phyloP scores from a whole-genome alignment of 257 asterid genomes.

The Paraleonurus japonicus region DNA sequence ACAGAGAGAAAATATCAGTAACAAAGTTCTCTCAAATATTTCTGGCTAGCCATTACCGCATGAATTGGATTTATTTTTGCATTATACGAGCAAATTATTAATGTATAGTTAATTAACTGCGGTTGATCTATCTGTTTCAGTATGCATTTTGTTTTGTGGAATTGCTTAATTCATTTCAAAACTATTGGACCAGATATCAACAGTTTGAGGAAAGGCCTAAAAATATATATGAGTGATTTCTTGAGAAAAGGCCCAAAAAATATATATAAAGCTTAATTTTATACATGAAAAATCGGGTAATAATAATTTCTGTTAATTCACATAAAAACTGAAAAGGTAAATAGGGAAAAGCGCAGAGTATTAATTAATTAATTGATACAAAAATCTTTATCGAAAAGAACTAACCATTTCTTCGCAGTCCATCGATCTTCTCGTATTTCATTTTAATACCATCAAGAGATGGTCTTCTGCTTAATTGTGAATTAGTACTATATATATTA shows the following conservation, averaged over 20 bases:
- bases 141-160: neutral
- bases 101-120: neutral
- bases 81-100: neutral
- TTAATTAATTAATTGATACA: neutral
- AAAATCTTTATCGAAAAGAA: neutral
- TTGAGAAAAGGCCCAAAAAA: neutral
- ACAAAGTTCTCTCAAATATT: neutral
- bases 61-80: neutral
- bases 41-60: neutral
- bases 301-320: neutral
- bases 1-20: too few relatives aligned
- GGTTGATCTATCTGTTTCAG: neutral
- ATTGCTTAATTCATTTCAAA: too few relatives aligned
- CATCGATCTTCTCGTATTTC: neutral
- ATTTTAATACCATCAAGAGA: too few relatives aligned
- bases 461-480: neutral
- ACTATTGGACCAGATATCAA: too few relatives aligned
- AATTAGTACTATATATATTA: too few relatives aligned
- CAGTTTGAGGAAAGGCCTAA: too few relatives aligned
- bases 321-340: neutral
- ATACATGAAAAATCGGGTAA: neutral
- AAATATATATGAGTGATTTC: neutral
- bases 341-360: neutral
- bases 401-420: neutral
- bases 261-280: too few relatives aligned